Evolutionary conservation across 2,329 filamentous ascomycete species (phyloP), one percentile per base, ranked within the genome.

Genomic region (Sarocladiaceae sp.): DNA sequence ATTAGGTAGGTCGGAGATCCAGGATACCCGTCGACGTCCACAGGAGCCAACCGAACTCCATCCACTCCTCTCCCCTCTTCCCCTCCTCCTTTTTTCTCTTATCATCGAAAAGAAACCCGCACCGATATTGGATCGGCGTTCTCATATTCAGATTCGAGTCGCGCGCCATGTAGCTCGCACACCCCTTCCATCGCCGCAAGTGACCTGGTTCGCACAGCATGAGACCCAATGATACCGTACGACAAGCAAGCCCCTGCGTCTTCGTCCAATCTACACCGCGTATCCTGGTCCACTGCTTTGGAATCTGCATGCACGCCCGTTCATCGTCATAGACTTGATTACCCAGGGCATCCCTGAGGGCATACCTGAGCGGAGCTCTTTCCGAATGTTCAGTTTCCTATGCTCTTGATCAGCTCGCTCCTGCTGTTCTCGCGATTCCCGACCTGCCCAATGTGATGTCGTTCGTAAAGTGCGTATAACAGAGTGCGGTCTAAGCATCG

Each of bases 1-100:
- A 41, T 27, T 29, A 41, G 37, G 37, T 41, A 41, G 37, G 37
- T 41, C 37, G 37, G 29, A n/a, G n/a, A n/a, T n/a, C n/a, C n/a
- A n/a, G n/a, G n/a, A n/a, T n/a, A n/a, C n/a, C n/a, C n/a, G n/a
- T n/a, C n/a, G n/a, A n/a, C n/a, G n/a, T n/a, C n/a, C n/a, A n/a
- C n/a, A n/a, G n/a, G n/a, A n/a, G n/a, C n/a, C n/a, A n/a, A n/a
- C n/a, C n/a, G n/a, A n/a, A n/a, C n/a, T n/a, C n/a, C n/a, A n/a
- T n/a, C n/a, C n/a, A n/a, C n/a, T n/a, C n/a, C n/a, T n/a, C n/a
- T n/a, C n/a, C n/a, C n/a, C n/a, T 29, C 26, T 29, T 29, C 13
- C 26, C 13, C 26, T n/a, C n/a, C n/a, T n/a, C n/a, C n/a, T n/a
- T n/a, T n/a, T n/a, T n/a, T n/a, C n/a, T n/a, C n/a, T n/a, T n/a